These are phyloP conservation scores for Fomes fomentarius DNA, from an alignment of 1,284 basidiomycete genomes.

Conservation along the genomic window DNA sequence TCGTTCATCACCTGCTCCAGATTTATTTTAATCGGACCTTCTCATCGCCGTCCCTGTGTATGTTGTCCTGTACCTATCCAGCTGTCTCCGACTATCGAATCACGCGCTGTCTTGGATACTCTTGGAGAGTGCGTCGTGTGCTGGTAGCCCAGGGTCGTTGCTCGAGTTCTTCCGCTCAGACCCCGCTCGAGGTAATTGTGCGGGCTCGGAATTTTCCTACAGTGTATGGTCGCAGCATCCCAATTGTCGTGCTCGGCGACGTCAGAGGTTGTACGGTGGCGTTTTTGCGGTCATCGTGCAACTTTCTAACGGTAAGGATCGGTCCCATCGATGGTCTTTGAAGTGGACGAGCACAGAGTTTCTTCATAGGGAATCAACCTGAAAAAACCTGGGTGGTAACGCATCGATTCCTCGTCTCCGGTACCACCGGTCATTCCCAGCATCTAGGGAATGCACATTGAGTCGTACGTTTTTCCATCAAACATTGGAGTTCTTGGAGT, in stretches of 20 bases:
- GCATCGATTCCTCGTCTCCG: constrained; percentile 3
- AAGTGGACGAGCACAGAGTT: neutral
- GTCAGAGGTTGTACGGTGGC: too few relatives aligned
- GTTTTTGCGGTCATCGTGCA: neutral
- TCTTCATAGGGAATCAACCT: constrained; percentile 11
- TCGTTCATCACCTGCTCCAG: neutral
- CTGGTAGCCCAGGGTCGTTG: neutral
- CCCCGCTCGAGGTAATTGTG: neutral
- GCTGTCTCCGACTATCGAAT: constrained; percentile 9
- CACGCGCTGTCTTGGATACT: constrained; percentile 5
- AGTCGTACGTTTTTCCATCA: neutral
- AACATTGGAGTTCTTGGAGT: neutral
- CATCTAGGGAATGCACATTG: neutral
- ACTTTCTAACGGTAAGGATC: constrained; percentile 5
- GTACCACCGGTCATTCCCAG: neutral
- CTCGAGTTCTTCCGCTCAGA: neutral
- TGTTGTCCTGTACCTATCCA: constrained; percentile 16
- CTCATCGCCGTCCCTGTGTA: constrained; percentile 3
- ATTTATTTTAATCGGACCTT: constrained; percentile 6
- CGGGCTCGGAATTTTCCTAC: neutral
- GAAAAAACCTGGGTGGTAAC: neutral
- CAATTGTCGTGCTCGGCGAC: neutral
- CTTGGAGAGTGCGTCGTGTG: neutral
- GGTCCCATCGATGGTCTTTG: neutral
- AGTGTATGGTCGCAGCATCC: neutral